Conservation (phyloP, 352 stramenopile species). For the Phytophthora sp. region DNA sequence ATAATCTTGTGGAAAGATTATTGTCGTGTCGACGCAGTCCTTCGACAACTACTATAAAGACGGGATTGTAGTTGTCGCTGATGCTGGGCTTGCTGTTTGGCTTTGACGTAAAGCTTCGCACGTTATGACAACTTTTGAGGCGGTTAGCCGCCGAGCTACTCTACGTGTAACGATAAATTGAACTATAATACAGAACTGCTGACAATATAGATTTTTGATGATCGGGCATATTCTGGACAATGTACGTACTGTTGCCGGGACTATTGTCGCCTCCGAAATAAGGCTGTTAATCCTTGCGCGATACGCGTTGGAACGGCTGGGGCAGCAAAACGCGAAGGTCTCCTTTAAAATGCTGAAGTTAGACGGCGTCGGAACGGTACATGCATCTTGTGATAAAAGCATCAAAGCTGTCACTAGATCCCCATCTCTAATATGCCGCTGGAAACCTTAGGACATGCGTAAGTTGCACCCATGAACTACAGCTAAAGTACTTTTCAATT, state of each 20-base stretch:
- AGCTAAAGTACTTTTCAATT: no score
- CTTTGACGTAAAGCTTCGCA: no score
- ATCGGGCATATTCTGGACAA: slow-evolving; percentile 36
- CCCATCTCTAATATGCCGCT: slow-evolving; percentile 69
- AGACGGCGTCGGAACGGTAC: slow-evolving; percentile 64
- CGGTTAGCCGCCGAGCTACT: no score
- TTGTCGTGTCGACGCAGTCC: no score
- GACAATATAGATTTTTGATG: neutral
- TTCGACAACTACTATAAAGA: no score
- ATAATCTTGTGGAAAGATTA: no score
- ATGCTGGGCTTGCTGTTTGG: no score
- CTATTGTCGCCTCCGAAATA: slow-evolving; percentile 45
- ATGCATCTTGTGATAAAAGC: slow-evolving; percentile 58
- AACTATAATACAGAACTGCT: neutral
- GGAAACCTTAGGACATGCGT: slow-evolving; percentile 78
- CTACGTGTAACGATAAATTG: no score
- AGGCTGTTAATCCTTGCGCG: slow-evolving; percentile 58
- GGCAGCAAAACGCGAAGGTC: slow-evolving; percentile 50
- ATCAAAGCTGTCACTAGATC: slow-evolving; percentile 44
- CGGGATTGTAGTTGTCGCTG: no score
- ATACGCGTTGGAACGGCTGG: slow-evolving; percentile 56
- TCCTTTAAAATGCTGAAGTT: slow-evolving; percentile 60
- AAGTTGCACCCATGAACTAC: no score
- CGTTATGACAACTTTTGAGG: no score
- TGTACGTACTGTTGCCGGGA: slow-evolving; percentile 42